phyloP scores from a whole-genome alignment of 768 basidiomycete species.

The Hypholoma sublateritium region DNA sequence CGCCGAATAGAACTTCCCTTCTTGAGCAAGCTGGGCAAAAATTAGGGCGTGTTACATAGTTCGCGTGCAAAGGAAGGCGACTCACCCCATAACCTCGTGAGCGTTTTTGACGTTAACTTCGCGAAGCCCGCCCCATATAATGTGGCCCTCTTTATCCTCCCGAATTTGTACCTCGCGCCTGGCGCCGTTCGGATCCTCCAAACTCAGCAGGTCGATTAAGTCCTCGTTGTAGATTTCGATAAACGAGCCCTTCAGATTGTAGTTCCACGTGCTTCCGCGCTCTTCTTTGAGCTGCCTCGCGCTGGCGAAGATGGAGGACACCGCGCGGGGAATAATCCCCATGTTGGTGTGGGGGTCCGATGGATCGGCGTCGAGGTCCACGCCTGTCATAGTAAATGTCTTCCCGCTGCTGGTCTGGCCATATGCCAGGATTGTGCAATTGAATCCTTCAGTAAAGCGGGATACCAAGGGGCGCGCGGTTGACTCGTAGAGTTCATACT shows the following conservation, averaged over 20 bases:
- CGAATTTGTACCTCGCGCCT: conserved; percentile 91
- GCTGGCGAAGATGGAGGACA: conserved; percentile 81
- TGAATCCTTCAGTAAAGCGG: conserved; percentile 91
- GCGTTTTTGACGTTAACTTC: conserved; percentile 87
- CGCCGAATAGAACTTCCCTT: conserved; percentile 89
- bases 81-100: conserved; percentile 90
- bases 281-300: conserved; percentile 78
- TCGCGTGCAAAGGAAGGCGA: conserved; percentile 15
- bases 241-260: conserved; percentile 84
- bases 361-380: conserved; percentile 86
- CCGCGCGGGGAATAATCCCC: conserved; percentile 95
- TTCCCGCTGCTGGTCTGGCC: conserved; percentile 98
- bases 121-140: conserved; percentile 94
- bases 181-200: conserved; percentile 63
- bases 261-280: conserved; percentile 75
- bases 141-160: conserved; percentile 95
- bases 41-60: conserved; percentile 17
- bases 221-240: conserved; percentile 99
- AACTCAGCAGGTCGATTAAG: conserved; percentile 88
- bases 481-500: conserved; percentile 81
- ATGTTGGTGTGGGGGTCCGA: conserved; percentile 80
- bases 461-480: conserved; percentile 85
- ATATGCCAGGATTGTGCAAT: conserved; percentile 97
- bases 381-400: conserved; percentile 96
- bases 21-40: conserved; percentile 67